phyloP scores from a whole-genome alignment of 1,284 basidiomycete species.

The Rhodotorula sp. region DNA sequence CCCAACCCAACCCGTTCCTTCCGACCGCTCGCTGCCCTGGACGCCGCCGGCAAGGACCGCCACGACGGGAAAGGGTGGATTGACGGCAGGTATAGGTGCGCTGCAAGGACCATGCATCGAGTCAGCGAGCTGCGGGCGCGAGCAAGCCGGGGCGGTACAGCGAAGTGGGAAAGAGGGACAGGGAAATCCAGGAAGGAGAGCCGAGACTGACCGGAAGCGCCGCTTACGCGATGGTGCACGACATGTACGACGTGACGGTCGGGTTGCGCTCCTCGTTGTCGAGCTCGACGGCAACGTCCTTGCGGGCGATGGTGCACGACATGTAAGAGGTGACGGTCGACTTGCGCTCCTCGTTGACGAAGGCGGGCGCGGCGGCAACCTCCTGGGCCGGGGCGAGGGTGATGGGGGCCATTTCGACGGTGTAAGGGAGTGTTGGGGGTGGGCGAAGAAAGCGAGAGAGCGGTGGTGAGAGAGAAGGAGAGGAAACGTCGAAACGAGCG shows the following conservation, averaged over 20 bases:
- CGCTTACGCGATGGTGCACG: constrained; percentile 9
- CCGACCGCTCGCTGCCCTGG: too few relatives aligned
- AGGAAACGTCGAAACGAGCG: too few relatives aligned
- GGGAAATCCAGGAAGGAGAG: too few relatives aligned
- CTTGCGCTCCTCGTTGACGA: constrained; percentile 8
- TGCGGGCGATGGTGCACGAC: constrained; percentile 5
- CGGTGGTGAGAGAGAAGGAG: not conserved
- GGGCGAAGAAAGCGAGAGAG: not conserved
- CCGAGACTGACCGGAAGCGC: not conserved
- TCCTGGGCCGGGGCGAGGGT: constrained; percentile 4
- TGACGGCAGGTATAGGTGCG: too few relatives aligned
- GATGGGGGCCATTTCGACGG: constrained; percentile 8
- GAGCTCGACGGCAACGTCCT: not conserved
- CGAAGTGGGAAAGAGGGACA: too few relatives aligned
- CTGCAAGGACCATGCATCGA: too few relatives aligned
- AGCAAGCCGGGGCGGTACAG: too few relatives aligned
- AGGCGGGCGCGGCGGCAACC: not conserved
- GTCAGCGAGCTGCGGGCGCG: too few relatives aligned
- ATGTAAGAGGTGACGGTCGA: not conserved
- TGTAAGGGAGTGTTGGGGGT: not conserved
- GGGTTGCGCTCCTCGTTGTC: constrained; percentile 8
- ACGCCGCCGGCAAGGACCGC: too few relatives aligned
- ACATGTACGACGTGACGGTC: constrained; percentile 2
- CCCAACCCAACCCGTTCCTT: too few relatives aligned
- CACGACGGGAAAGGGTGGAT: too few relatives aligned